Base-by-base conservation (phyloP, 306 rosid species). In the Prosopis cineraria region DNA sequence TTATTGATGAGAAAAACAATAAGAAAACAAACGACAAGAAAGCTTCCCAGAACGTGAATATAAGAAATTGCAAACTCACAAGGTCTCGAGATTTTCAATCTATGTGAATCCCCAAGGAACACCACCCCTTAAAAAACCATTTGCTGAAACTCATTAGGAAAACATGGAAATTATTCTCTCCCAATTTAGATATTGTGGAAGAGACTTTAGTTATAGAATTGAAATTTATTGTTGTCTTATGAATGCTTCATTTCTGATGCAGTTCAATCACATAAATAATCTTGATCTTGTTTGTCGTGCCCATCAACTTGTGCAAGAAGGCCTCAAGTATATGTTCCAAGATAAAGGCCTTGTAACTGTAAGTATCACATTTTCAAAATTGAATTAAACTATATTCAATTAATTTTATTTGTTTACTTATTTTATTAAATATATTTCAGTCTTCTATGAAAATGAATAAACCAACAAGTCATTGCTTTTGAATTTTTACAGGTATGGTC, bases 301-400 rank as follows among this genome's bases (percentile, higher is more conserved):
- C 3, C 99, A 96, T 83, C 99, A 96, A 84, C 97, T 96, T 31
- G 99, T 96, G 72, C 99, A 96, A 85, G 99, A 96, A 88, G 99
- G 99, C 68, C 97, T 96, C 1, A 96, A 96, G 88, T 93, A 96
- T 87, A 96, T 96, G 99, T 96, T 96, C 85, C 99, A 91, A 86
- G 99, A 96, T 85, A 96, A 96, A 87, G 99, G 99, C 86, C 93
- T 96, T 48, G 99, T 96, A 82, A 96, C 99, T 56, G 99, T 96
- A 85, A 89, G 96, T 78, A 62, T 86, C 45, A 47, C 44, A 30
- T 71, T 69, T 74, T 45, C 41, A 16, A 72, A 65, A 36, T 64
- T 71, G 68, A 48, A 40, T 24, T 17, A 10, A 27, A 72, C 48
- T 50, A 19, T 9, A 10, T 68, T 63, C 37, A 53, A 5, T 82